Evolutionary conservation across 352 stramenopile species (phyloP).

Genomic region (Lagenidium giganteum): DNA sequence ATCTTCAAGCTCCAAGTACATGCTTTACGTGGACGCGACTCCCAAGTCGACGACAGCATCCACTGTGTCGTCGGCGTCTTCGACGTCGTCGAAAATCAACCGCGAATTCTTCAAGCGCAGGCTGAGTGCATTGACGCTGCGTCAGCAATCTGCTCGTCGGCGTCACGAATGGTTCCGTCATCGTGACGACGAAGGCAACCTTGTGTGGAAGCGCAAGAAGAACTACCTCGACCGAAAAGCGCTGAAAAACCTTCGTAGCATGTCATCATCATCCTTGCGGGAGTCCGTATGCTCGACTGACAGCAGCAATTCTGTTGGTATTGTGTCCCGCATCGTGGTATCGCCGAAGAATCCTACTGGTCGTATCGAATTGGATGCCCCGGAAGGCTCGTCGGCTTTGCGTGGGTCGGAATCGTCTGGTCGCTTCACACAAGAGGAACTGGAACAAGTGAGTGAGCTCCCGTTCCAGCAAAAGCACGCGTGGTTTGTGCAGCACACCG

Average conservation of each 20-base stretch:
- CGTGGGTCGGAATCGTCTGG: constrained; percentile 48
- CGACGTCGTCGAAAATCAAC: constrained; percentile 32
- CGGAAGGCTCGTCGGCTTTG: constrained; percentile 51
- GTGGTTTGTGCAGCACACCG: constrained; percentile 86
- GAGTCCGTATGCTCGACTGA: constrained; percentile 64
- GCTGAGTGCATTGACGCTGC: constrained; percentile 69
- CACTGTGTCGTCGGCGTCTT: constrained; percentile 13
- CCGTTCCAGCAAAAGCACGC: constrained; percentile 86
- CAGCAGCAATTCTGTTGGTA: constrained; percentile 58
- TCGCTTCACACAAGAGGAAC: constrained; percentile 61
- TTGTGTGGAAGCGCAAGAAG: constrained; percentile 85
- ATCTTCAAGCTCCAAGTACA: constrained; percentile 50
- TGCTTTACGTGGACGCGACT: constrained; percentile 63
- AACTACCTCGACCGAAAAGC: constrained; percentile 65
- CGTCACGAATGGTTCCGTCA: constrained; percentile 82
- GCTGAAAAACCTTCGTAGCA: constrained; percentile 53
- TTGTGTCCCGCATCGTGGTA: constrained; percentile 71
- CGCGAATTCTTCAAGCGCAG: constrained; percentile 72
- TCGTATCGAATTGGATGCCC: constrained; percentile 64
- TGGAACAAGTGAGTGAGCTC: constrained; percentile 60
- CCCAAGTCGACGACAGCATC: constrained; percentile 37
- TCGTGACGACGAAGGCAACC: constrained; percentile 63
- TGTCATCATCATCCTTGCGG: constrained; percentile 54
- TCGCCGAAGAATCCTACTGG: constrained; percentile 72
- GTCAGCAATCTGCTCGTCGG: constrained; percentile 78